Evolutionary conservation across 2,329 filamentous ascomycete species (phyloP), one percentile per base, ranked within the genome.

Genomic region (Corynespora cassiicola): DNA sequence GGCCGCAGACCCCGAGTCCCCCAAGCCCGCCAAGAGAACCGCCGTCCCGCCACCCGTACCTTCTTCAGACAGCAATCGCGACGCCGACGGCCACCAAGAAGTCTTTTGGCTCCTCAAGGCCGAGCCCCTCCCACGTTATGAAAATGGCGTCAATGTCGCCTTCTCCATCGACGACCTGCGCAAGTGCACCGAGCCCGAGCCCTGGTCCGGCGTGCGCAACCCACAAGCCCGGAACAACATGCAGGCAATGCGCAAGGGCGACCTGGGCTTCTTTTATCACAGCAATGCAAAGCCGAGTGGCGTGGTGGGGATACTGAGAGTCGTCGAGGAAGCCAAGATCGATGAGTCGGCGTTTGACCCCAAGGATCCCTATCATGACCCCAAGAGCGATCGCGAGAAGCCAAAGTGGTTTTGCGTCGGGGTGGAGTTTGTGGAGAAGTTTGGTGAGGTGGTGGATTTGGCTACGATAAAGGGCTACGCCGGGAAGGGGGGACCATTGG

Each of bases 201-300:
- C 88, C 1, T 99, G 94, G 94, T 87, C 95, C 70, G 94, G 72
- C 63, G 81, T 75, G 24, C 60, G 72, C 30, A 77, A 76, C 34
- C 59, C 61, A 12, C 64, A 66, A 70, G 92, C 92, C 6, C 83
- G 89, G 17, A 97, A 96, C 61, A 90, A 96, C 64, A 85, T 99
- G 72, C 82, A 88, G 19, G 81, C 84, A 7, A 99, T 99, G 94
- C 90, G 88, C 56, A 84, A 85, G 39, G 91, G 91, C 33, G 94
- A 99, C 62, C 77, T 91, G 20, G 91, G 90, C 17, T 97, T 99
- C 73, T 97, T 99, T 73, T 97, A 97, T 65, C 92, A 96, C 70
- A 95, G 88, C 30, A 95, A 94, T 58, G 94, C 88, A 71, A 95
- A 95, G 65, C 81, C 86, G 16, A 90, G 91, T 0, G 92, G 88